Evolutionary conservation across 73 alveolate species (phyloP).

Genomic region (Symbiodinium natans): DNA sequence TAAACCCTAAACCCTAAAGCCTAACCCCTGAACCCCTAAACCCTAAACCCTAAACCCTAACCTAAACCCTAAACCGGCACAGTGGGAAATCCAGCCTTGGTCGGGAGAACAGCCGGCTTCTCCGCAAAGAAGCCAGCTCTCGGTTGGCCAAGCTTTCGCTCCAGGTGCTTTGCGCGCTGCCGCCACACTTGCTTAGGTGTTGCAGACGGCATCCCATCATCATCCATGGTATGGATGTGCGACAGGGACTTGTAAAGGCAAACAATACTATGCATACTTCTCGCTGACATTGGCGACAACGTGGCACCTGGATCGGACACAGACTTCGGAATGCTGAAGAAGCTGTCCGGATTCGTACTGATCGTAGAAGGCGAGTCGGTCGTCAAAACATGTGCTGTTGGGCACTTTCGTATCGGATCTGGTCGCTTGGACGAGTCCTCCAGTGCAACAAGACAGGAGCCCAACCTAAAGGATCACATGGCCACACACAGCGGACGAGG

Average conservation of each 20-base stretch:
- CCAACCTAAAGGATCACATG: too few species aligned
- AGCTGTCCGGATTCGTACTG: not conserved
- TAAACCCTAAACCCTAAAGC: too few species aligned
- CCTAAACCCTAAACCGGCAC: too few species aligned
- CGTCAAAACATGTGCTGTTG: not conserved
- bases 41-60: too few species aligned
- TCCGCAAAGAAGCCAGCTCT: not conserved
- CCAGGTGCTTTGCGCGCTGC: conserved; percentile 28
- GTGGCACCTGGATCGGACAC: not conserved
- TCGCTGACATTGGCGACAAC: not conserved
- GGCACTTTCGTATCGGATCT: not conserved
- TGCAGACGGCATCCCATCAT: not conserved
- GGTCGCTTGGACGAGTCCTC: conserved; percentile 55
- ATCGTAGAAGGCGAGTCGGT: not conserved
- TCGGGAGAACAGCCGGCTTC: not conserved
- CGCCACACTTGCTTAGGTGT: conserved; percentile 34
- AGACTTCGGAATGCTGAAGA: not conserved
- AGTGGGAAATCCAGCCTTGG: too few species aligned
- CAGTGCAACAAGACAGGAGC: not conserved
- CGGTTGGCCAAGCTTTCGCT: not conserved
- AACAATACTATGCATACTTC: not conserved
- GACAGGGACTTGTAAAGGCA: conserved; percentile 10
- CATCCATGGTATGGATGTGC: conserved; percentile 65
- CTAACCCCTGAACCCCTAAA: not conserved
- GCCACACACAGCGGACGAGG: too few species aligned